Evolutionary conservation across 306 rosid genomes (phyloP).

Genomic region (Malus fusca): DNA sequence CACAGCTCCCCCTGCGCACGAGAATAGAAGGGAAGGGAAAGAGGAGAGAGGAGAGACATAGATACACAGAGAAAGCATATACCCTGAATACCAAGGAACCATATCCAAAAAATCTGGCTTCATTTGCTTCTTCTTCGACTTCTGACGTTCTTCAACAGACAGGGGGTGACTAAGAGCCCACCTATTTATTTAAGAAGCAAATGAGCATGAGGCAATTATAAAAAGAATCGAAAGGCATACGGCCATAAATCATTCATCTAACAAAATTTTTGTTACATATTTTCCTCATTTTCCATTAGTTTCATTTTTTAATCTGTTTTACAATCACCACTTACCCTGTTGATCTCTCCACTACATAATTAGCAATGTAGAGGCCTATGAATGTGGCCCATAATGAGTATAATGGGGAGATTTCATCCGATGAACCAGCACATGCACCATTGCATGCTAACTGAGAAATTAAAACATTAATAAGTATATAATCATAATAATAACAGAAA

Average conservation of each 20-base stretch:
- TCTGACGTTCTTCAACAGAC: slow-evolving; percentile 72
- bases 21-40: background rate
- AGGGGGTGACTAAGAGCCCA: slow-evolving; percentile 96
- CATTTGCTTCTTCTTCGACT: slow-evolving; percentile 82
- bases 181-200: slow-evolving; percentile 39
- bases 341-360: slow-evolving; percentile 92
- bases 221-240: slow-evolving; percentile 1
- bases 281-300: background rate
- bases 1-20: slow-evolving; percentile 1
- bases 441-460: slow-evolving; percentile 77
- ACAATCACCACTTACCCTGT: slow-evolving; percentile 67
- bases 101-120: slow-evolving; percentile 89
- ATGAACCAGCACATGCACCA: slow-evolving; percentile 76
- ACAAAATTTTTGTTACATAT: background rate
- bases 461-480: slow-evolving; percentile 15
- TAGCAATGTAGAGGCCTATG: slow-evolving; percentile 94
- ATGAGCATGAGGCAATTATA: background rate
- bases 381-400: slow-evolving; percentile 98
- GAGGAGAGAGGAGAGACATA: slow-evolving; percentile 11
- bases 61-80: slow-evolving; percentile 13
- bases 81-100: slow-evolving; percentile 99
- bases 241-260: slow-evolving; percentile 6
- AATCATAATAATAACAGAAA: slow-evolving; percentile 1
- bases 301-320: background rate
- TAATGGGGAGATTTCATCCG: slow-evolving; percentile 88